Conservation (phyloP, 306 rosid species). For the Cicer pinnatifidum region DNA sequence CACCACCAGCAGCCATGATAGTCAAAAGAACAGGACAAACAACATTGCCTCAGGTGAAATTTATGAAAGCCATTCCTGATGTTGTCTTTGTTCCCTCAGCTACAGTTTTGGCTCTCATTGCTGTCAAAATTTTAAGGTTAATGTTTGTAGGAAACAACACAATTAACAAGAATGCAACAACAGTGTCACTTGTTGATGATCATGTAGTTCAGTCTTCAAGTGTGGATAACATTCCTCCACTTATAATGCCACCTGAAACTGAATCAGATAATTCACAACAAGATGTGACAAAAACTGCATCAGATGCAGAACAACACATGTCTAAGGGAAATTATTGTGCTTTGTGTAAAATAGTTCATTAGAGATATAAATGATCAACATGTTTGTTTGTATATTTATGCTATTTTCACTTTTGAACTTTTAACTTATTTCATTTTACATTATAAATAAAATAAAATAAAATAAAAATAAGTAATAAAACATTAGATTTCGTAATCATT, state of each 20-base stretch:
- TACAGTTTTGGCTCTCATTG: constrained; percentile 60
- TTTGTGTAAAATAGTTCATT: constrained; percentile 26
- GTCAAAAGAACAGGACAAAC: constrained; percentile 59
- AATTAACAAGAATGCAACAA: not conserved
- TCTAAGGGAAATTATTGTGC: not conserved
- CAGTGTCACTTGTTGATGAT: not conserved
- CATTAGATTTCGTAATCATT: too few species aligned
- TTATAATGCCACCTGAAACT: too few species aligned
- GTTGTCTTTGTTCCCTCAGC: constrained; percentile 67
- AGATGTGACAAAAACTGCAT: not conserved
- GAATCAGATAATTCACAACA: not conserved
- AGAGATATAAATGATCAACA: not conserved
- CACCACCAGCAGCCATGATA: constrained; percentile 75
- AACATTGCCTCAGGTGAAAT: constrained; percentile 54
- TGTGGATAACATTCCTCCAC: not conserved
- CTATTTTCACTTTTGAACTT: too few species aligned
- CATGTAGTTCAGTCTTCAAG: not conserved
- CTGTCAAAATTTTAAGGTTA: constrained; percentile 52
- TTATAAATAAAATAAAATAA: too few species aligned
- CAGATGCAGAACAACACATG: not conserved
- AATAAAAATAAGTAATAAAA: too few species aligned
- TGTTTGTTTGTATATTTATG: too few species aligned
- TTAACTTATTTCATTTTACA: too few species aligned
- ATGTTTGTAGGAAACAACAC: constrained; percentile 34
- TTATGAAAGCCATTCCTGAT: constrained; percentile 66